Conservation (phyloP, 805 yeast genomes). For the Pichia thaimueangensis region DNA sequence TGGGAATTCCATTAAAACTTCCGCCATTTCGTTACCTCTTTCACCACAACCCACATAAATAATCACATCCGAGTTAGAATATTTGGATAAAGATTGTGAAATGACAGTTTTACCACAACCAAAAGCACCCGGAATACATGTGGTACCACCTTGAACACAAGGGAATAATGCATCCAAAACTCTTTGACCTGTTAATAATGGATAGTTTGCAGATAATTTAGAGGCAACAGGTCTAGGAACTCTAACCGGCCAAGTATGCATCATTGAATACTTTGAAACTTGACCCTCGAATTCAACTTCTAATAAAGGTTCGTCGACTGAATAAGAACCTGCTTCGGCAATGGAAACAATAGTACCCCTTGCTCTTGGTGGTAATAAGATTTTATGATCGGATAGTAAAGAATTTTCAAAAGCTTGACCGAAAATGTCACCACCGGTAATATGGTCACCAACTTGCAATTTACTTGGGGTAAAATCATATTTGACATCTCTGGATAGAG, state of each 20-base stretch:
- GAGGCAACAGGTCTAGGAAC: slow-evolving; percentile 98
- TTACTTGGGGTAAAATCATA: slow-evolving; percentile 82
- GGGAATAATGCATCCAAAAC: slow-evolving; percentile 97
- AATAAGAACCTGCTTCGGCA: slow-evolving; percentile 86
- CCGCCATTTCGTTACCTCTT: slow-evolving; percentile 99
- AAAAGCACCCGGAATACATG: slow-evolving; percentile 99
- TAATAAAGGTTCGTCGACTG: slow-evolving; percentile 79
- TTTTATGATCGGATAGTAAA: slow-evolving; percentile 84
- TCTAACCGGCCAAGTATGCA: slow-evolving; percentile 99
- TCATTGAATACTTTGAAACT: slow-evolving; percentile 77
- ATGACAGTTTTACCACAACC: slow-evolving; percentile 80
- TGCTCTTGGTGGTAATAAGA: slow-evolving; percentile 95
- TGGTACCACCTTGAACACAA: slow-evolving; percentile 99
- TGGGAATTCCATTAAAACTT: slow-evolving; percentile 99
- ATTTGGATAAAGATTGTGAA: slow-evolving; percentile 72
- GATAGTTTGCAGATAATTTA: slow-evolving; percentile 88
- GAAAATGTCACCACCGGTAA: slow-evolving; percentile 96
- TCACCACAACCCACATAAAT: slow-evolving; percentile 93
- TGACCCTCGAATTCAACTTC: slow-evolving; percentile 95
- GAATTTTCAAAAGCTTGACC: slow-evolving; percentile 95
- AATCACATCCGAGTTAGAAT: slow-evolving; percentile 94
- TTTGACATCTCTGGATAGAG: slow-evolving; percentile 73
- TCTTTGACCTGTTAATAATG: slow-evolving; percentile 97
- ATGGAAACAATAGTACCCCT: slow-evolving; percentile 92
- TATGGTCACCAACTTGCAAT: slow-evolving; percentile 90